A percentile compares a stretch with the other conserved stretches of the same genome.
Evolutionary conservation across 1,284 basidiomycete genomes (phyloP).

Genomic region (Exobasidium cylindrosporum): DNA sequence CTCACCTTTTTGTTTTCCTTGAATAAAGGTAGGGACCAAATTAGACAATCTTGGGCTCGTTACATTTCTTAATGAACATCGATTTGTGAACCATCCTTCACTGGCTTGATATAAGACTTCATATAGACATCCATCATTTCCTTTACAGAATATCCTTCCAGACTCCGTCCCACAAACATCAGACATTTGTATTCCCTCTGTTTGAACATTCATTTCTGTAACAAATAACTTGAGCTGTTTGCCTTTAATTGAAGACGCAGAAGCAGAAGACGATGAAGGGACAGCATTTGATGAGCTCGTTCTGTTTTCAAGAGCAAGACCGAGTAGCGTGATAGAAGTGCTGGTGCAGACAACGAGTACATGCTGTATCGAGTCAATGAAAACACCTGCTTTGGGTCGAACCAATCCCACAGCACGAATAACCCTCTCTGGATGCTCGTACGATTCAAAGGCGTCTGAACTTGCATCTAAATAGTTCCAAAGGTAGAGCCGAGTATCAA

Average conservation of each 20-base stretch:
- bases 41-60: constrained; percentile 57
- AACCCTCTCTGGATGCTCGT: constrained; percentile 83
- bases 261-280: constrained; percentile 3
- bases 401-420: constrained; percentile 66
- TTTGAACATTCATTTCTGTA: constrained; percentile 76
- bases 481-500: constrained; percentile 88
- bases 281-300: constrained; percentile 10
- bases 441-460: constrained; percentile 80
- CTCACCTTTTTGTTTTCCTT: constrained; percentile 62
- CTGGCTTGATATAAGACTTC: constrained; percentile 88
- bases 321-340: constrained; percentile 77
- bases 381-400: constrained; percentile 63
- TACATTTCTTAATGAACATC: constrained; percentile 70
- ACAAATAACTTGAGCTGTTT: constrained; percentile 83
- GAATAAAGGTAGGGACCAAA: constrained; percentile 50
- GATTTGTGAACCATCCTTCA: constrained; percentile 88
- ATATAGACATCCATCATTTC: constrained; percentile 82
- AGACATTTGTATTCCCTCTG: constrained; percentile 71
- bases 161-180: constrained; percentile 74
- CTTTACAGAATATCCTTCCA: constrained; percentile 86
- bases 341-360: constrained; percentile 88
- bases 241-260: constrained; percentile 58
- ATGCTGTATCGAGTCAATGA: constrained; percentile 86
- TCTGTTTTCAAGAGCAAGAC: constrained; percentile 63
- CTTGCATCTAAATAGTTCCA: constrained; percentile 93